Conservation (phyloP, 1,139 yeast genomes). For the Debaryomycetaceae sp. region DNA sequence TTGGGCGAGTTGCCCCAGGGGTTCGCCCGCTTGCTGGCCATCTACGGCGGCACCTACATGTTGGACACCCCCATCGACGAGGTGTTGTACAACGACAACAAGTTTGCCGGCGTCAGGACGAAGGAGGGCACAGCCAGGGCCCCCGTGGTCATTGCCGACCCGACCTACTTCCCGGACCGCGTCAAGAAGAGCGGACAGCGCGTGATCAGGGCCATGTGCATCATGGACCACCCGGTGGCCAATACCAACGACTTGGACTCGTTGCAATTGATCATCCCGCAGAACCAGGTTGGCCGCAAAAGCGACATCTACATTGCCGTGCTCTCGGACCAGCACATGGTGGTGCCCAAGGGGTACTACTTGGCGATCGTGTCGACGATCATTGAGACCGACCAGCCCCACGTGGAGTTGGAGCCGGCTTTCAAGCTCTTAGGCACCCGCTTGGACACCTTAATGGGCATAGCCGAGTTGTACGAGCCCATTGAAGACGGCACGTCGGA, state of each 20-base stretch:
- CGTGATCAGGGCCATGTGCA: conserved; percentile 93
- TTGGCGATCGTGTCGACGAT: conserved; percentile 93
- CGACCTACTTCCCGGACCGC: conserved; percentile 92
- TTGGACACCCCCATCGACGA: conserved; percentile 94
- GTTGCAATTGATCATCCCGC: conserved; percentile 91
- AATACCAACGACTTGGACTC: conserved; percentile 82
- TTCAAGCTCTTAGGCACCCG: conserved; percentile 80
- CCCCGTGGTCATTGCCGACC: conserved; percentile 94
- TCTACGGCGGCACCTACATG: conserved; percentile 98
- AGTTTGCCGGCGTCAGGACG: conserved; percentile 77
- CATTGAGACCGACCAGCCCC: conserved; percentile 92
- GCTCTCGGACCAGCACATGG: conserved; percentile 85
- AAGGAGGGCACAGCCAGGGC: conserved; percentile 92
- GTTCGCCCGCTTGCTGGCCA: conserved; percentile 93
- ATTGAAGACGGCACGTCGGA: conserved; percentile 74
- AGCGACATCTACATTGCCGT: conserved; percentile 94
- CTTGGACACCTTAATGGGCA: conserved; percentile 90
- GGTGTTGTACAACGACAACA: conserved; percentile 62
- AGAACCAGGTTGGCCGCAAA: conserved; percentile 89
- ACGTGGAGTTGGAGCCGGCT: conserved; percentile 89
- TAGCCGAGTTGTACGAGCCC: conserved; percentile 90
- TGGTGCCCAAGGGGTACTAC: conserved; percentile 84
- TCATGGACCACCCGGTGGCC: conserved; percentile 86
- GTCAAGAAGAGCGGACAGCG: conserved; percentile 80
- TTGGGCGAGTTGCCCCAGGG: conserved; percentile 98